These are phyloP conservation scores for Beauveria sp. DNA, from an alignment of 2,329 filamentous ascomycete genomes.

Conservation along the genomic window DNA sequence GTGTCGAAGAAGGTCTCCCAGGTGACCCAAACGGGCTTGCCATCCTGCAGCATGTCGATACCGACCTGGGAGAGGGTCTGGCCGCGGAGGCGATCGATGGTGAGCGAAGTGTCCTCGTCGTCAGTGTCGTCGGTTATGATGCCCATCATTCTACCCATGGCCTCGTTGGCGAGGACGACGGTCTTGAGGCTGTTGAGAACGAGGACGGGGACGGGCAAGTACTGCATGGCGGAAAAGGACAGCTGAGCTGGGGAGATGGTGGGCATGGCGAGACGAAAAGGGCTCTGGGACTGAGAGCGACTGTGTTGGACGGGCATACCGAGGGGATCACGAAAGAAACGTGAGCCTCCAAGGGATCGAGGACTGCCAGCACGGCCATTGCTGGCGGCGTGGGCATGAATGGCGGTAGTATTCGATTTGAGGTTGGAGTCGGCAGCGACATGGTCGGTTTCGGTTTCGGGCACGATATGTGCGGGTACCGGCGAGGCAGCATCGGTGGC, in stretches of 20 bases:
- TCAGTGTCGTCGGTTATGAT: constrained; percentile 38
- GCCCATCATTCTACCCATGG: constrained; percentile 62
- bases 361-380: constrained; percentile 19
- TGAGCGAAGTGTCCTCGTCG: constrained; percentile 33
- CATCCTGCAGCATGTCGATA: constrained; percentile 65
- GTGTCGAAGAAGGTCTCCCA: constrained; percentile 53
- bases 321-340: constrained; percentile 28
- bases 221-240: constrained; percentile 63
- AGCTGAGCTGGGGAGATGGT: constrained; percentile 43
- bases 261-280: constrained; percentile 36
- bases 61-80: constrained; percentile 62
- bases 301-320: constrained; percentile 14
- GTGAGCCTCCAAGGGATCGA: constrained; percentile 20
- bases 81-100: constrained; percentile 55
- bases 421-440: constrained; percentile 10
- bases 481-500: constrained; percentile 14
- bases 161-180: constrained; percentile 65
- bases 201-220: constrained; percentile 63
- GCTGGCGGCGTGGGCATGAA: not conserved
- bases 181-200: constrained; percentile 63
- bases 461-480: constrained; percentile 7
- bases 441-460: constrained; percentile 14
- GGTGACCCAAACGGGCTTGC: constrained; percentile 49
- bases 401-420: constrained; percentile 13
- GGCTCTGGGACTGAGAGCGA: constrained; percentile 30